Evolutionary conservation across 2,329 filamentous ascomycete species (phyloP), one percentile per base, ranked within the genome.

Genomic region (Chrysosphaeria jannelii): DNA sequence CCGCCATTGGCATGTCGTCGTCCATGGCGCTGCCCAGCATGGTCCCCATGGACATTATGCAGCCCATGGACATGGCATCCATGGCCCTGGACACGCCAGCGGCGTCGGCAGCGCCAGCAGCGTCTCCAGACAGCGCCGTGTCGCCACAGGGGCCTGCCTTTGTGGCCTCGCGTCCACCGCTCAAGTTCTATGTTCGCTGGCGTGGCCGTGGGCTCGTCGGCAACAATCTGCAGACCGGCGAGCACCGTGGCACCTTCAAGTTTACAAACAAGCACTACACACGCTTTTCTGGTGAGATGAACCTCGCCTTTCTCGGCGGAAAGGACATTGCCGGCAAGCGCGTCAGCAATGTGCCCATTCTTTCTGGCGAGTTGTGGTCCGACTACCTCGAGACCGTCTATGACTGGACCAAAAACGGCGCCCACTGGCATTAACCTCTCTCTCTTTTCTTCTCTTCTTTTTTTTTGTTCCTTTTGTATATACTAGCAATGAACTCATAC

Each of bases 241-340:
- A 33, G n/a, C 26, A 33, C 15, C 23, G 30, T 2, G 38, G 38
- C 8, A 29, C 28, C 11, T 32, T 40, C 30, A 34, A 27, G 19
- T 40, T 38, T 20, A 25, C 30, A 2, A 34, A 35, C 26, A 30
- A 34, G 15, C 30, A 34, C 23, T 39, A 35, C 31, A 33, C 32
- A 13, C 33, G 28, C 15, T 38, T 39, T 23, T 19, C 29, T 0
- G 36, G 33, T 22, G 24, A 31, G 22, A 33, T 34, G 23, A 28
- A 34, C 24, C 26, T 39, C 7, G 19, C 24, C n/a, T 33, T 34
- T 13, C 30, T 36, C 6, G 33, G 29, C 14, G 31, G 23, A 3
- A 22, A 25, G 23, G 18, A 29, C n/a, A 34, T 39, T 29, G 33
- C 25, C 2, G 36, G 30, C 22, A 34, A 31, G 18, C 37, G 36